phyloP scores from a whole-genome alignment of 495 filamentous ascomycete genomes.

The Xylaria acuta region DNA sequence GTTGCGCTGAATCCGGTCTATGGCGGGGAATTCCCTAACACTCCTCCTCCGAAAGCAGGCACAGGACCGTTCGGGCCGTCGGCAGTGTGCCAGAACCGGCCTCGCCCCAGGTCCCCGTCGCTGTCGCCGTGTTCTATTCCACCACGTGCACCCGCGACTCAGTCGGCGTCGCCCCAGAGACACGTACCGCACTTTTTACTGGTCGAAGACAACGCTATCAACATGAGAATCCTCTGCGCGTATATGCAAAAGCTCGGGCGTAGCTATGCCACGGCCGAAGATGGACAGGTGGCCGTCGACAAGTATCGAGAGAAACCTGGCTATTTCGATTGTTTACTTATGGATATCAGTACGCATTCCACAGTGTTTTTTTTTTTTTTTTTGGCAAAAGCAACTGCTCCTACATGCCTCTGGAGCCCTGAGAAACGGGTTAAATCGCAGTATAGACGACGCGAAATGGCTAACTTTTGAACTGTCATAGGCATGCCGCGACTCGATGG shows the following conservation, averaged over 20 bases:
- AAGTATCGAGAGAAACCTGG: slow-evolving; percentile 45
- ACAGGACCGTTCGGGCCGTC: neutral
- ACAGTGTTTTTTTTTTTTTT: neutral
- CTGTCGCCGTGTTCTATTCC: slow-evolving; percentile 16
- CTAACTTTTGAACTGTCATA: neutral
- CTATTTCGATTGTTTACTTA: slow-evolving; percentile 52
- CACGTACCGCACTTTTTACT: slow-evolving; percentile 37
- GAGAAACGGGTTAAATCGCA: neutral
- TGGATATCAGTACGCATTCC: slow-evolving; percentile 58
- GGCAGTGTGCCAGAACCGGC: neutral
- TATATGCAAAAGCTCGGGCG: slow-evolving; percentile 62
- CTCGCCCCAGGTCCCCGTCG: slow-evolving; percentile 4
- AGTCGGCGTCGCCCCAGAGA: neutral
- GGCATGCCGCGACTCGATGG: slow-evolving; percentile 77
- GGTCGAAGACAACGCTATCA: slow-evolving; percentile 54
- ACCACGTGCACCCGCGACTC: neutral
- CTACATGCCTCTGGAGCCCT: neutral
- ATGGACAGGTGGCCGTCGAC: slow-evolving; percentile 65
- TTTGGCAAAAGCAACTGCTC: neutral
- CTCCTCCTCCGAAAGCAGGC: neutral
- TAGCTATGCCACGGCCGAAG: slow-evolving; percentile 58
- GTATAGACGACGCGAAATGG: neutral
- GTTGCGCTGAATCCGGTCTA: neutral
- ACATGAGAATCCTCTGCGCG: slow-evolving; percentile 53
- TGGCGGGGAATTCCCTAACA: neutral